Evolutionary conservation across 192 early-diverging fungal species (phyloP).

Genomic region (Backusella australiensis): DNA sequence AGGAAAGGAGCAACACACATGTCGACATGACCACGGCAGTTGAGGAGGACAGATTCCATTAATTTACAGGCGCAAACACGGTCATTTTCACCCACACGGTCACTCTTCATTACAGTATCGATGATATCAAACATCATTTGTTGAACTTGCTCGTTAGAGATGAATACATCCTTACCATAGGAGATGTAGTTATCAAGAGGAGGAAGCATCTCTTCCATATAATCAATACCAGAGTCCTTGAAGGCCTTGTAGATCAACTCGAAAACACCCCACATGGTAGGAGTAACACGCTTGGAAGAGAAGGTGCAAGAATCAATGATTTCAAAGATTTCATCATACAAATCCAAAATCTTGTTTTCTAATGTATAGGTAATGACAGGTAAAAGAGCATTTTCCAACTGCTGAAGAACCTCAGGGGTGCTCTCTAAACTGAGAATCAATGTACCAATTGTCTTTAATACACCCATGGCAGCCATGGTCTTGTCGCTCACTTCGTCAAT

Average conservation of each 20-base stretch:
- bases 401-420: constrained; percentile 73
- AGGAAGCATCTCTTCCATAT: constrained; percentile 87
- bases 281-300: constrained; percentile 79
- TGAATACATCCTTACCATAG: constrained; percentile 80
- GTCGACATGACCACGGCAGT: constrained; percentile 83
- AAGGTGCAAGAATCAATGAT: constrained; percentile 88
- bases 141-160: constrained; percentile 63
- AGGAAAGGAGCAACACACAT: constrained; percentile 72
- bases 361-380: constrained; percentile 81
- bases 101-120: constrained; percentile 79
- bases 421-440: constrained; percentile 84
- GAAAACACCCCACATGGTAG: constrained; percentile 83
- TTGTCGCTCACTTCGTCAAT: constrained; percentile 75
- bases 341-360: constrained; percentile 72
- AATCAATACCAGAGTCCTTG: constrained; percentile 81
- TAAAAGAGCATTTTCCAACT: constrained; percentile 76
- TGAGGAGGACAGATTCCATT: constrained; percentile 80
- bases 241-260: constrained; percentile 74
- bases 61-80: constrained; percentile 82
- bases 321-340: constrained; percentile 87
- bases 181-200: constrained; percentile 89
- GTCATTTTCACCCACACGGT: constrained; percentile 72
- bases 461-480: constrained; percentile 85
- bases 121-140: constrained; percentile 82
- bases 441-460: constrained; percentile 87